These are phyloP conservation scores for Rhizomucor pusillus DNA, from an alignment of 371 early-diverging fungal species.

Conservation along the genomic window DNA sequence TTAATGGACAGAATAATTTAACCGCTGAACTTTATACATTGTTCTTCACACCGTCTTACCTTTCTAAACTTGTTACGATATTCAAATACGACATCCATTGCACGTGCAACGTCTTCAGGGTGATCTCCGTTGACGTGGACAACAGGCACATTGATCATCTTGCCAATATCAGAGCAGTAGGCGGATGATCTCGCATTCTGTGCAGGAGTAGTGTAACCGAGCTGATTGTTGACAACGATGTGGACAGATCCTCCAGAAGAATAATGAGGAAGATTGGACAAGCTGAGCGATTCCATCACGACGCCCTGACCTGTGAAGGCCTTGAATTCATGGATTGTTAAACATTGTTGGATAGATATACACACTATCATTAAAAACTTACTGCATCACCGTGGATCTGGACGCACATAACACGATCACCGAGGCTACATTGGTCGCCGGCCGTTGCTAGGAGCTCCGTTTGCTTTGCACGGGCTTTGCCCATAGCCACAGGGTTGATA, in stretches of 20 bases:
- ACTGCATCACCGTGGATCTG: conserved; percentile 95
- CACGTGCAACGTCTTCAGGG: conserved; percentile 90
- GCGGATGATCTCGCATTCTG: conserved; percentile 87
- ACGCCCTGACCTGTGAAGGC: conserved; percentile 90
- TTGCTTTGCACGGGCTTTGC: conserved; percentile 91
- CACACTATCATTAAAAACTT: conserved; percentile 22
- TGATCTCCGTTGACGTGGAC: conserved; percentile 96
- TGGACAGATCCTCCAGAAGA: conserved; percentile 93
- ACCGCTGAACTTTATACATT: background rate
- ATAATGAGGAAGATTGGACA: conserved; percentile 92
- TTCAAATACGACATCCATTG: conserved; percentile 82
- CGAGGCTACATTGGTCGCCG: conserved; percentile 71
- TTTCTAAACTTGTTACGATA: conserved; percentile 91
- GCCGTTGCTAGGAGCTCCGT: conserved; percentile 72
- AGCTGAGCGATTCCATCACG: conserved; percentile 90
- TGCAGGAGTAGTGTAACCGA: conserved; percentile 95
- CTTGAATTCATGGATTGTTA: conserved; percentile 9
- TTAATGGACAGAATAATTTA: conserved; percentile 5
- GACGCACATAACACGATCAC: conserved; percentile 87
- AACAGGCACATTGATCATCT: conserved; percentile 93
- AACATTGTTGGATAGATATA: background rate
- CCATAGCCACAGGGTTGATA: conserved; percentile 93
- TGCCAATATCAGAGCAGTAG: conserved; percentile 92
- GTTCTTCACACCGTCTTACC: conserved; percentile 16
- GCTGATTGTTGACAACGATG: conserved; percentile 96